phyloP scores from a whole-genome alignment of 805 yeast genomes.

The Candida glaebosa region DNA sequence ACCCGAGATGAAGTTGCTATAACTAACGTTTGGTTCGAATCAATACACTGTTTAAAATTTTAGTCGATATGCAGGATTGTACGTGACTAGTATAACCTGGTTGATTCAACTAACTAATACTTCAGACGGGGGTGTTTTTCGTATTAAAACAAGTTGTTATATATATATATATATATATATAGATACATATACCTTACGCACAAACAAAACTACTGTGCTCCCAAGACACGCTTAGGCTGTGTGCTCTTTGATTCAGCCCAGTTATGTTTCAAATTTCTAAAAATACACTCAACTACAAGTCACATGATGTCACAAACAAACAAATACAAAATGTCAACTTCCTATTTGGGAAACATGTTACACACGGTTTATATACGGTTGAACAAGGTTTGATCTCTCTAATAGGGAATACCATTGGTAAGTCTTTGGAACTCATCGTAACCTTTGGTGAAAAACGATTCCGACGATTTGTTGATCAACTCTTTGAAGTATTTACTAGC shows the following conservation, averaged over 20 bases:
- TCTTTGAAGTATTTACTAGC: constrained; percentile 77
- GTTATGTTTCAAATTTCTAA: background rate
- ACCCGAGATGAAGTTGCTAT: too few species aligned
- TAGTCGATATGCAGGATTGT: too few species aligned
- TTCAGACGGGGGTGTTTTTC: too few species aligned
- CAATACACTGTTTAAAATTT: too few species aligned
- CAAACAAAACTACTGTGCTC: background rate
- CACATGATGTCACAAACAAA: background rate
- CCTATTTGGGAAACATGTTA: background rate
- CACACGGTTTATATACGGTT: background rate
- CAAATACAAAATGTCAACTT: background rate
- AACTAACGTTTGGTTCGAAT: too few species aligned
- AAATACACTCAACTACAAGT: background rate
- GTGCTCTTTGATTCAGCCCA: background rate
- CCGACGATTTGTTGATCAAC: constrained; percentile 76
- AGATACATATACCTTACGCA: too few species aligned
- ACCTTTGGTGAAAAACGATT: constrained; percentile 86
- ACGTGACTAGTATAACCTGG: too few species aligned
- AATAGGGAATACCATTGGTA: constrained; percentile 97
- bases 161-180: too few species aligned
- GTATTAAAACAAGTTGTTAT: too few species aligned
- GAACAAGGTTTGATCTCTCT: constrained; percentile 6
- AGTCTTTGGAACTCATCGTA: constrained; percentile 96
- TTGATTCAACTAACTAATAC: too few species aligned
- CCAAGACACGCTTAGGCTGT: background rate